Conservation (phyloP, 805 yeast species). For the Nakazawaea populi region DNA sequence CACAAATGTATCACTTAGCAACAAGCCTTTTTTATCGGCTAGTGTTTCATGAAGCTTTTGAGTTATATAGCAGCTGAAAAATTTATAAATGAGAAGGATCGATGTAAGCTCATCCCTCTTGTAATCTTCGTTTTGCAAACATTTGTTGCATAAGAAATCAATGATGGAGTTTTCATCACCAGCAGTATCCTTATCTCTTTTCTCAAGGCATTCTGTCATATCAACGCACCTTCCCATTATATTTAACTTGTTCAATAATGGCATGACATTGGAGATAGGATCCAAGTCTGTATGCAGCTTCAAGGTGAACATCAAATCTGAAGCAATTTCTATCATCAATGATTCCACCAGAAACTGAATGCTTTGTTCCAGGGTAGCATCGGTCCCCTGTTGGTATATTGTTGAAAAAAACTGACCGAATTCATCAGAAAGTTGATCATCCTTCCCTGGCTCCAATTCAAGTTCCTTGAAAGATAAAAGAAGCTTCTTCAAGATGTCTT, state of each 20-base stretch:
- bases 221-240: slow-evolving; percentile 14
- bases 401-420: not conserved
- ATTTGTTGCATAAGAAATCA: slow-evolving; percentile 15
- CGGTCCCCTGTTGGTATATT: slow-evolving; percentile 12
- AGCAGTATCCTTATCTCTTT: not conserved
- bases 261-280: not conserved
- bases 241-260: slow-evolving; percentile 14
- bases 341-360: slow-evolving; percentile 15
- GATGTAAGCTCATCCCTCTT: not conserved
- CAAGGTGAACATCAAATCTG: slow-evolving; percentile 10
- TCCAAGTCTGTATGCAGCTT: not conserved
- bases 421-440: not conserved
- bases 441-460: not conserved
- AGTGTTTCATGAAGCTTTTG: slow-evolving; percentile 19
- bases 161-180: slow-evolving; percentile 7
- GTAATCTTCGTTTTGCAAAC: slow-evolving; percentile 8
- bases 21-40: not conserved
- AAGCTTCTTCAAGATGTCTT: not conserved
- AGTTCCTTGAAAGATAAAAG: not conserved
- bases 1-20: slow-evolving; percentile 1
- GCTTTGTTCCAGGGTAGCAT: slow-evolving; percentile 15
- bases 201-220: slow-evolving; percentile 19
- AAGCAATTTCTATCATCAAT: slow-evolving; percentile 9
- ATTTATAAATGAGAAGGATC: slow-evolving; percentile 4
- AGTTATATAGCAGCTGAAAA: slow-evolving; percentile 8